These are phyloP conservation scores for Melampsora allii-populina DNA, from an alignment of 1,284 basidiomycete species.

Conservation along the genomic window DNA sequence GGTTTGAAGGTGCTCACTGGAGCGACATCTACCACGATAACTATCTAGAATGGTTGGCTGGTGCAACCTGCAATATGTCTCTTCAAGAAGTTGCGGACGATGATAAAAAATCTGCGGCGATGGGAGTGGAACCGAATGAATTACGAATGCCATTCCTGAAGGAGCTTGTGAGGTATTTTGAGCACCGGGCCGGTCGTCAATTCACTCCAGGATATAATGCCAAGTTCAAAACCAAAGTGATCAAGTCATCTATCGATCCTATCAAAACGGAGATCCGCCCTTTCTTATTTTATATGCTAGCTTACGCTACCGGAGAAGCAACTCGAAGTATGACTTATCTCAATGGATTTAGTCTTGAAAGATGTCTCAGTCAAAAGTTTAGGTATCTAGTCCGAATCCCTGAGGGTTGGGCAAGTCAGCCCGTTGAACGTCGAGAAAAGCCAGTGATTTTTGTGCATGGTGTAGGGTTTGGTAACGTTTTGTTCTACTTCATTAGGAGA, in stretches of 20 bases:
- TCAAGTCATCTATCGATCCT: slow-evolving; percentile 18
- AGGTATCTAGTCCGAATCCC: slow-evolving; percentile 31
- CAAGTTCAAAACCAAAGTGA: slow-evolving; percentile 15
- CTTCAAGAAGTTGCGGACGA: slow-evolving; percentile 17
- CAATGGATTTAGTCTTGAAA: slow-evolving; percentile 13
- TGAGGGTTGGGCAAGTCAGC: slow-evolving; percentile 8
- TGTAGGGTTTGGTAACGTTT: slow-evolving; percentile 20
- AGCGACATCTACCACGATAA: slow-evolving; percentile 30
- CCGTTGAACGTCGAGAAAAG: slow-evolving; percentile 13
- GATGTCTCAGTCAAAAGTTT: slow-evolving; percentile 10
- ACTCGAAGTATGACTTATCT: slow-evolving; percentile 2
- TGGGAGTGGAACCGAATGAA: background rate
- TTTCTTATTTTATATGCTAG: slow-evolving; percentile 12
- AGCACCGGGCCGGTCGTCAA: slow-evolving; percentile 15
- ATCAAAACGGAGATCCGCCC: slow-evolving; percentile 20
- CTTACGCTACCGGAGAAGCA: slow-evolving; percentile 6
- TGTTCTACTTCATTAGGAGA: background rate
- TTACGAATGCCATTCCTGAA: slow-evolving; percentile 8
- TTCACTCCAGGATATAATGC: slow-evolving; percentile 27
- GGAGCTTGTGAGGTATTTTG: slow-evolving; percentile 15
- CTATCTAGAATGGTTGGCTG: slow-evolving; percentile 23
- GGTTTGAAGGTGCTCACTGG: slow-evolving; percentile 28
- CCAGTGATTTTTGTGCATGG: slow-evolving; percentile 37
- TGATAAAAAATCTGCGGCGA: slow-evolving; percentile 5
- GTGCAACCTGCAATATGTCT: slow-evolving; percentile 5